Evolutionary conservation across 345 rosid species (phyloP).

Genomic region (Eutrema heterophyllum): DNA sequence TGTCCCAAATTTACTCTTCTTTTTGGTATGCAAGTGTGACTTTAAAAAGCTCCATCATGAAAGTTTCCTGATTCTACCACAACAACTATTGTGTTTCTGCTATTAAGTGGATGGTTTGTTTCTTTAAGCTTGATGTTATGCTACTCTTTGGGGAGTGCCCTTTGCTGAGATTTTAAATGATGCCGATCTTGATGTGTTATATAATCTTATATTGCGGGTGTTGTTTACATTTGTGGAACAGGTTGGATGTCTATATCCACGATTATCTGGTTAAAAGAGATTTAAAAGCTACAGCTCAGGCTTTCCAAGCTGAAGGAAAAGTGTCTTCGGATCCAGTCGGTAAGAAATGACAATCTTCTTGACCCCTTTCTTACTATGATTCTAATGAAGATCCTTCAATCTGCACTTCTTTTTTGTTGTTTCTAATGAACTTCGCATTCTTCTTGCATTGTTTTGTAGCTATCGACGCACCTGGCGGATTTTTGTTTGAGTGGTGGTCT

Average conservation of each 20-base stretch:
- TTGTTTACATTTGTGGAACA: constrained; percentile 27
- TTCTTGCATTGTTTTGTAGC: constrained; percentile 44
- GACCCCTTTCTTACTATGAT: background rate
- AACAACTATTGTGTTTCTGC: background rate
- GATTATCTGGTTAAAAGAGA: constrained; percentile 96
- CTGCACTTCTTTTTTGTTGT: background rate
- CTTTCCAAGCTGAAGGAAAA: constrained; percentile 97
- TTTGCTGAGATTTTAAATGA: background rate
- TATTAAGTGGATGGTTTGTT: constrained; percentile 10
- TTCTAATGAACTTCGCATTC: background rate
- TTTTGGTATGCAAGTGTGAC: constrained; percentile 1
- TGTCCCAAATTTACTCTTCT: constrained; percentile 8
- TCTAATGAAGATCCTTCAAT: background rate
- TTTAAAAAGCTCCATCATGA: background rate
- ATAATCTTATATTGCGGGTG: background rate
- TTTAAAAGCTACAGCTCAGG: constrained; percentile 93
- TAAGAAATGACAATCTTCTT: constrained; percentile 34
- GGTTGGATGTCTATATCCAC: constrained; percentile 97
- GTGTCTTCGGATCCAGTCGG: constrained; percentile 99
- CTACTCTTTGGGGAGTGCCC: background rate
- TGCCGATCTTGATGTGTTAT: background rate
- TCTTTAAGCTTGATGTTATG: background rate
- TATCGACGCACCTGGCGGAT: constrained; percentile 98
- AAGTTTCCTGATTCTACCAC: background rate
- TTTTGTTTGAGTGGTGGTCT: constrained; percentile 99